Evolutionary conservation across 352 stramenopile species (phyloP).

Genomic region (Pythium brachiatum): DNA sequence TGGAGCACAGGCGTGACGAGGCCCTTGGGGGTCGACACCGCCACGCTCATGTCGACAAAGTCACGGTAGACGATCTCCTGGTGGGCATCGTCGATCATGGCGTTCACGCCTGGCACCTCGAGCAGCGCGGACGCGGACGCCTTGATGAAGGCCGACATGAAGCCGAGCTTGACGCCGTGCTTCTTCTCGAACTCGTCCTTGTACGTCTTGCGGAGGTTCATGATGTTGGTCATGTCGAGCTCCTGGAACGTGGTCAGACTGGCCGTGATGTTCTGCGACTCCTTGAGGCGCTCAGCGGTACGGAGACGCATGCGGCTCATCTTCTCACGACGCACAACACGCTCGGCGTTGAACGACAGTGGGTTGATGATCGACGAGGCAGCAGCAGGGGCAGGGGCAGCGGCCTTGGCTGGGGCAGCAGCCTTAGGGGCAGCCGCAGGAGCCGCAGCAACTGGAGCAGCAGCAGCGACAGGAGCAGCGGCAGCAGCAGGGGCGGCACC

Average conservation of each 20-base stretch:
- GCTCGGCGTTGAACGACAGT: slow-evolving; percentile 47
- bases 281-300: slow-evolving; percentile 96
- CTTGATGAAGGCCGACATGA: slow-evolving; percentile 99
- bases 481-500: slow-evolving; percentile 46
- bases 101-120: slow-evolving; percentile 96
- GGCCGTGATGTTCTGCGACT: slow-evolving; percentile 97
- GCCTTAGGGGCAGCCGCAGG: slow-evolving; percentile 15
- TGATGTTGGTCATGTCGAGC: slow-evolving; percentile 97
- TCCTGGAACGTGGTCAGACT: slow-evolving; percentile 99
- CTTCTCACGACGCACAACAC: slow-evolving; percentile 89
- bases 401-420: slow-evolving; percentile 22
- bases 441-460: slow-evolving; percentile 22
- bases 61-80: slow-evolving; percentile 99
- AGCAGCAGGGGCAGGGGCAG: slow-evolving; percentile 24
- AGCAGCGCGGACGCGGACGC: slow-evolving; percentile 91
- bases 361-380: slow-evolving; percentile 36
- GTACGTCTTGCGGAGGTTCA: slow-evolving; percentile 92
- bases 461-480: slow-evolving; percentile 25
- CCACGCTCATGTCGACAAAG: slow-evolving; percentile 98
- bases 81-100: slow-evolving; percentile 96
- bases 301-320: slow-evolving; percentile 98
- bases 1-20: slow-evolving; percentile 98
- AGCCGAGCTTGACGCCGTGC: slow-evolving; percentile 98
- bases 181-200: slow-evolving; percentile 97
- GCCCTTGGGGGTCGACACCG: slow-evolving; percentile 94